phyloP scores from a whole-genome alignment of 2,329 filamentous ascomycete genomes.

The Penicillium sp. region DNA sequence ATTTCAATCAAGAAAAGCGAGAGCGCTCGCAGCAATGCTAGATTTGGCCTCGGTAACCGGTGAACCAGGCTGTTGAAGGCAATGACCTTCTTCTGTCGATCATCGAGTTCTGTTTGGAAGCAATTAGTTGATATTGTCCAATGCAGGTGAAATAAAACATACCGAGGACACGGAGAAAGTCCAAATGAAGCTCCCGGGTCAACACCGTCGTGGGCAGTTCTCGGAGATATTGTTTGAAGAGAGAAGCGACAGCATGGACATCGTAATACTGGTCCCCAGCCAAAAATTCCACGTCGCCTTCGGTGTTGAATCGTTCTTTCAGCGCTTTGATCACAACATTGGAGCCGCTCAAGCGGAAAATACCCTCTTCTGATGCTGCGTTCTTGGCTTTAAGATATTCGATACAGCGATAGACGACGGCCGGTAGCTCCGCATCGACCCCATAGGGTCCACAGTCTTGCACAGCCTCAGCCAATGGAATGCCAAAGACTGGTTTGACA shows the following conservation, averaged over 20 bases:
- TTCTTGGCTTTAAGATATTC: conserved; percentile 83
- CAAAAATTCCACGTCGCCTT: conserved; percentile 84
- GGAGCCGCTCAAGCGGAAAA: conserved; percentile 95
- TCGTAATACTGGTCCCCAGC: conserved; percentile 78
- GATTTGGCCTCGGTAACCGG: conserved; percentile 72
- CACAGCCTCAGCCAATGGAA: conserved; percentile 78
- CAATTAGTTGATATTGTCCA: conserved; percentile 5
- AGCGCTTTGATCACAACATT: conserved; percentile 89
- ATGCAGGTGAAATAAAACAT: conserved; percentile 24
- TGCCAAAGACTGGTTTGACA: conserved; percentile 73
- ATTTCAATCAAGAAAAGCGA: conserved; percentile 87
- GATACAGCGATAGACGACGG: conserved; percentile 91
- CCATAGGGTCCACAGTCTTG: conserved; percentile 68
- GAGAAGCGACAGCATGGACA: conserved; percentile 88
- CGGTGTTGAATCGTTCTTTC: conserved; percentile 85
- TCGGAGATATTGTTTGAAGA: conserved; percentile 88
- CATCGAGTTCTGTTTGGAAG: conserved; percentile 57
- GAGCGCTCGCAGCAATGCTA: conserved; percentile 74
- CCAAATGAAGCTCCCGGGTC: conserved; percentile 80
- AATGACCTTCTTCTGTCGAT: conserved; percentile 68
- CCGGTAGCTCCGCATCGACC: conserved; percentile 70
- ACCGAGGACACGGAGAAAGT: conserved; percentile 76
- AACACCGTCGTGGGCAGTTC: conserved; percentile 88
- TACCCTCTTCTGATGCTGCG: conserved; percentile 81
- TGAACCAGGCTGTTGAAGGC: conserved; percentile 74